These are phyloP conservation scores for Cucumis cinereus DNA, from an alignment of 306 rosid genomes.

Conservation along the genomic window DNA sequence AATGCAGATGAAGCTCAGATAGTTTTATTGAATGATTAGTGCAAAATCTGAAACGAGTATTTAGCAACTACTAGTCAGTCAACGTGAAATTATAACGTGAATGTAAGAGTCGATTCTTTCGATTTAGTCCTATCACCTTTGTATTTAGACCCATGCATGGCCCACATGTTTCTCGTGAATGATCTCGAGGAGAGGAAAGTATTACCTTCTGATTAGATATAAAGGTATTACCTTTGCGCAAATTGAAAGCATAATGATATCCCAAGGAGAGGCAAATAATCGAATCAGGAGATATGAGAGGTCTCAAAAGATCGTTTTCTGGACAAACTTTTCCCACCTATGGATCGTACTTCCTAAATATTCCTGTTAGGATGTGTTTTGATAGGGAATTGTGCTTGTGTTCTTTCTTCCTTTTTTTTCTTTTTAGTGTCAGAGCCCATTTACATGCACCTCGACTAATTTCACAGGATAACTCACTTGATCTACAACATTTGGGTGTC, in stretches of 20 bases:
- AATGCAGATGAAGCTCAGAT: background rate
- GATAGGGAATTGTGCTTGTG: background rate
- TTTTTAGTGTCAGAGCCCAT: too few species aligned
- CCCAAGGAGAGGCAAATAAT: background rate
- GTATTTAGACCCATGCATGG: background rate
- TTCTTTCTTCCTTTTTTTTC: too few species aligned
- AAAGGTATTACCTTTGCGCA: background rate
- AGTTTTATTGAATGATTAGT: background rate
- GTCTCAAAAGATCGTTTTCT: background rate
- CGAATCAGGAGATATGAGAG: background rate
- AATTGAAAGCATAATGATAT: background rate
- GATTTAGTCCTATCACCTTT: background rate
- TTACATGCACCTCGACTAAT: too few species aligned
- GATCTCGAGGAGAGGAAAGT: background rate
- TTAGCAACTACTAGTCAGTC: background rate
- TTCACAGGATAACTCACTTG: too few species aligned
- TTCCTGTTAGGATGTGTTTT: background rate
- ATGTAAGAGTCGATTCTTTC: background rate
- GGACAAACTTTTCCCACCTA: background rate
- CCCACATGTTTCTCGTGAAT: background rate
- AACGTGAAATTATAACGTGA: background rate
- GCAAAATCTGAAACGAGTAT: background rate
- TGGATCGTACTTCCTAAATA: background rate
- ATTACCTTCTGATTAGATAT: background rate
- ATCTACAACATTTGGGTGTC: too few species aligned